phyloP scores from a whole-genome alignment of 768 basidiomycete genomes.

The Leccinellum luteum region DNA sequence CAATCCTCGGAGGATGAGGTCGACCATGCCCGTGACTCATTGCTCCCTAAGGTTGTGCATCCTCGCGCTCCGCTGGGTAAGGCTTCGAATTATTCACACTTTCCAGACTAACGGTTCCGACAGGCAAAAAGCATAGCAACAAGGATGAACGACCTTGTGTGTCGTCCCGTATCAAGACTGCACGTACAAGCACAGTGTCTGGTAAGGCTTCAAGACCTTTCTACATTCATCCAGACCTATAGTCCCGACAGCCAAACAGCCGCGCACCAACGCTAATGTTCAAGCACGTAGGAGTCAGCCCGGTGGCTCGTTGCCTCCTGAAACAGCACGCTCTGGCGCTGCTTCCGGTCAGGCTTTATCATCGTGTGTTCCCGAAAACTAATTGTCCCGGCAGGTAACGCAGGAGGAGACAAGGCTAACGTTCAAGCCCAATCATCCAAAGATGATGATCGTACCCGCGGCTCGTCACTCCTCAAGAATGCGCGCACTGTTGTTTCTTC shows the following conservation, averaged over 20 bases:
- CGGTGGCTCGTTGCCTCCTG: too few species aligned
- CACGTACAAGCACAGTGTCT: neutral
- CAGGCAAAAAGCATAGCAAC: neutral
- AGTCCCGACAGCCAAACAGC: too few species aligned
- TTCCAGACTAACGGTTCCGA: neutral
- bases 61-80: neutral
- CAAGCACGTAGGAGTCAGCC: too few species aligned
- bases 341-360: too few species aligned
- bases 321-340: too few species aligned
- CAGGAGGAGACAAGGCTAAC: neutral
- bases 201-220: neutral
- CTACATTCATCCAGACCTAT: too few species aligned
- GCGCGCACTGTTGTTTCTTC: neutral
- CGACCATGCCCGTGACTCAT: neutral
- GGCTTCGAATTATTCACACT: neutral
- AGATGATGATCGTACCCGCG: neutral
- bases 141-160: neutral
- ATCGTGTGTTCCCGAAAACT: too few species aligned
- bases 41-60: neutral
- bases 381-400: neutral
- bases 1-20: neutral
- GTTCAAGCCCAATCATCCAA: neutral
- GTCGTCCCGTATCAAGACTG: neutral
- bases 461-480: neutral
- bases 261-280: too few species aligned